Evolutionary conservation across 2,329 filamentous ascomycete genomes (phyloP).

Genomic region (Xylaria sp.): DNA sequence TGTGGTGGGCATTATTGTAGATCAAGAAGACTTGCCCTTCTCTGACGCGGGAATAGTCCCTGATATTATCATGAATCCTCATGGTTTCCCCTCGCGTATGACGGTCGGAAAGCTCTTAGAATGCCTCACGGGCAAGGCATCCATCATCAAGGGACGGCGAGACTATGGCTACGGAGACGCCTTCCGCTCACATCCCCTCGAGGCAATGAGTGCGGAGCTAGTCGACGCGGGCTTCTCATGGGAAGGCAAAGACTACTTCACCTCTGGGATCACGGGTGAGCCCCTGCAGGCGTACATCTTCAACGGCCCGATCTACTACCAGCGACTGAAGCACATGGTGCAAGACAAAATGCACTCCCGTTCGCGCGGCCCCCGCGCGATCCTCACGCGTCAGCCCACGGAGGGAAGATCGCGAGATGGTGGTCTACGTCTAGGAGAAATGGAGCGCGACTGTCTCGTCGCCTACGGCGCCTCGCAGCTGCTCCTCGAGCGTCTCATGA

Average conservation of each 20-base stretch:
- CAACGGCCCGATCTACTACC: conserved; percentile 99
- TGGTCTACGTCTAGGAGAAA: conserved; percentile 93
- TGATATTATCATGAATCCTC: conserved; percentile 99
- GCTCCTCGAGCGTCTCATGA: conserved; percentile 92
- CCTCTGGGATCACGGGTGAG: conserved; percentile 94
- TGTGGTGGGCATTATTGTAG: conserved; percentile 95
- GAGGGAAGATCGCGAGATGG: conserved; percentile 94
- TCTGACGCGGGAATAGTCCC: conserved; percentile 90
- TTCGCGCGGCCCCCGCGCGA: conserved; percentile 87
- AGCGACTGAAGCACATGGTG: conserved; percentile 99
- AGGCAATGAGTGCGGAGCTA: conserved; percentile 88
- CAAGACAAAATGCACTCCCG: conserved; percentile 99
- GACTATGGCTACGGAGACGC: conserved; percentile 87
- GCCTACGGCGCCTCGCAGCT: conserved; percentile 96
- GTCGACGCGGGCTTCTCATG: conserved; percentile 93
- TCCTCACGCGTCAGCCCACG: conserved; percentile 93
- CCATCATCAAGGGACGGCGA: conserved; percentile 83
- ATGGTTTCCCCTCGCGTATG: conserved; percentile 99
- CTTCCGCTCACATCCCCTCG: conserved; percentile 84
- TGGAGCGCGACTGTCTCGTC: conserved; percentile 98
- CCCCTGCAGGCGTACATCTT: conserved; percentile 95
- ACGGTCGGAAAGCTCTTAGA: conserved; percentile 98
- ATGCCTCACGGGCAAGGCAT: conserved; percentile 92
- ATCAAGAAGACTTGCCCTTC: conserved; percentile 98
- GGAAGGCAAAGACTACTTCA: conserved; percentile 97